These are phyloP conservation scores for Tolypocladium tropicale DNA, from an alignment of 2,329 filamentous ascomycete species.

Conservation along the genomic window DNA sequence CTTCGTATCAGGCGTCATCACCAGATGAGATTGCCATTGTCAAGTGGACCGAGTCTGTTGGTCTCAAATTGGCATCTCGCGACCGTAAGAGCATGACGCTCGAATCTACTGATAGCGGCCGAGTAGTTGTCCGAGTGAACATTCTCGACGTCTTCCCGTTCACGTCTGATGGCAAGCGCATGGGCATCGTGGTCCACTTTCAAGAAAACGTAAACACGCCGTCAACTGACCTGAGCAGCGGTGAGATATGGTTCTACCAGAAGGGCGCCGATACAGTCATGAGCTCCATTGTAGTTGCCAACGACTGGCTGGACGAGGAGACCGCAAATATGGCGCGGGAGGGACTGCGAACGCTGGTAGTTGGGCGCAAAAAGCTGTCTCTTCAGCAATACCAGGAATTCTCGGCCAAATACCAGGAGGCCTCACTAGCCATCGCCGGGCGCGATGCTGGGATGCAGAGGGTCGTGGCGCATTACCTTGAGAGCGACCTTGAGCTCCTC, in stretches of 20 bases:
- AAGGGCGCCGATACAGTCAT: constrained; percentile 98
- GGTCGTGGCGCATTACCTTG: constrained; percentile 71
- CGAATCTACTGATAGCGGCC: constrained; percentile 63
- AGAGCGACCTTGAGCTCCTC: constrained; percentile 80
- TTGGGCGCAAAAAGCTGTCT: constrained; percentile 84
- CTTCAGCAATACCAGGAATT: constrained; percentile 74
- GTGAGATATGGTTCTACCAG: constrained; percentile 97
- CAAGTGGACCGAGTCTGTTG: constrained; percentile 87
- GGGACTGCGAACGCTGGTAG: constrained; percentile 84
- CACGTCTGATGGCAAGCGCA: constrained; percentile 93
- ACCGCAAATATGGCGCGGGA: constrained; percentile 99
- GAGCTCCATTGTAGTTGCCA: constrained; percentile 87
- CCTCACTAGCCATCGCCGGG: constrained; percentile 67
- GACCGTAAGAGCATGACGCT: constrained; percentile 81
- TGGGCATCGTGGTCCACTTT: constrained; percentile 94
- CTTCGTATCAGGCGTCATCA: constrained; percentile 90
- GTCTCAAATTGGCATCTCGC: constrained; percentile 71
- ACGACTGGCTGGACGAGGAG: constrained; percentile 98
- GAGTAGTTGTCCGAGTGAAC: constrained; percentile 69
- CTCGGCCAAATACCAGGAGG: constrained; percentile 61
- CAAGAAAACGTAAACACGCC: constrained; percentile 42
- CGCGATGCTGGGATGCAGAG: constrained; percentile 75
- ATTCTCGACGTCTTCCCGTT: constrained; percentile 96
- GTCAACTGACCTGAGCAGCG: constrained; percentile 40
- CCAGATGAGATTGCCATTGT: constrained; percentile 98